Conservation (phyloP, 148 eudicot genomes). For the Camellia sinensis region DNA sequence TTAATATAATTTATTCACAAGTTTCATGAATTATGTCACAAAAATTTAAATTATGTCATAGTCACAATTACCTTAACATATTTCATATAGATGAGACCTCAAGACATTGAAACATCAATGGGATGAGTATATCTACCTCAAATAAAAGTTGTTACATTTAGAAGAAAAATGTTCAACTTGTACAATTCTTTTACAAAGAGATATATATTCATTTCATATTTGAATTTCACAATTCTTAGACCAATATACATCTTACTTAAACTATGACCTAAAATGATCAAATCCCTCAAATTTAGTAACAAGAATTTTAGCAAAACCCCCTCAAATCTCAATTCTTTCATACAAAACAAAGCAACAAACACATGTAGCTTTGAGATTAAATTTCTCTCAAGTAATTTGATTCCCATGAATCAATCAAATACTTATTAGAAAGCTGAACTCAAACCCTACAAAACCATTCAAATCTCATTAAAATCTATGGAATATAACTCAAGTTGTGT, state of each 20-base stretch:
- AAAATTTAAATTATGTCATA: no score
- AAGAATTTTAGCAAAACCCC: neutral
- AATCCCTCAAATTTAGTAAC: neutral
- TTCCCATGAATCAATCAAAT: neutral
- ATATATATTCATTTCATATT: neutral
- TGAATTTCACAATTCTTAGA: neutral
- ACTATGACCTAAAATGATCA: neutral
- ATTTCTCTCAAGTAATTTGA: neutral
- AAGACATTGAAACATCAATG: no score
- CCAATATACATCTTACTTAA: neutral
- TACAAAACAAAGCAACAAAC: neutral
- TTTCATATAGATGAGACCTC: no score
- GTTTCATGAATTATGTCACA: no score
- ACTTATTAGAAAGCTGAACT: conserved; percentile 1
- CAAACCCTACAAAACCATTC: neutral
- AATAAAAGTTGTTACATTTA: no score
- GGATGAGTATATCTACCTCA: no score
- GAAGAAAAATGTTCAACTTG: no score
- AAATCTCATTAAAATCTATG: conserved; percentile 11
- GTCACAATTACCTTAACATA: no score
- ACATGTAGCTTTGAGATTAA: neutral
- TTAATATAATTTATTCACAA: no score
- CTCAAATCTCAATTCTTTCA: neutral
- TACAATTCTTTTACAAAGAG: neutral
- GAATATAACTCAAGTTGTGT: neutral